A percentile compares a stretch with the other conserved stretches of the same genome.
phyloP scores from a whole-genome alignment of 805 yeast genomes.

The Saccharomycopsis olivae region DNA sequence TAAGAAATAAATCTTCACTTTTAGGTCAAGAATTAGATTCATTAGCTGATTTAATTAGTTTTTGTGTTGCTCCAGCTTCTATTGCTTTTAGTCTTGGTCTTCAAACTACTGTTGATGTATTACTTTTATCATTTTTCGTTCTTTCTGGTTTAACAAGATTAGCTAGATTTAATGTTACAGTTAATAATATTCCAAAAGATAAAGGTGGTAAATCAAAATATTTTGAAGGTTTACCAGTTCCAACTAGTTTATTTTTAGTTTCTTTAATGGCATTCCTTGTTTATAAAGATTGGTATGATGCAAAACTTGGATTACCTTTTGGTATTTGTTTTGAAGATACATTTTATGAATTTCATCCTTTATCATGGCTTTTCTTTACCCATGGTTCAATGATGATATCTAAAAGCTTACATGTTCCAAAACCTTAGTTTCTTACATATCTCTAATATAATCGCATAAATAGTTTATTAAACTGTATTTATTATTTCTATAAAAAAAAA shows the following conservation, averaged over 20 bases:
- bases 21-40: constrained; percentile 98
- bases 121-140: constrained; percentile 72
- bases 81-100: constrained; percentile 89
- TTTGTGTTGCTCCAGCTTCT: constrained; percentile 92
- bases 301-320: constrained; percentile 39
- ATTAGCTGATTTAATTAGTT: constrained; percentile 86
- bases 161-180: constrained; percentile 93
- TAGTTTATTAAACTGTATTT: too few relatives aligned
- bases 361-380: constrained; percentile 48
- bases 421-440: constrained; percentile 34
- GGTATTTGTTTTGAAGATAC: constrained; percentile 50
- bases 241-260: constrained; percentile 73
- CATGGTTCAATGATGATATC: constrained; percentile 91
- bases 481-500: too few relatives aligned
- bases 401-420: constrained; percentile 84
- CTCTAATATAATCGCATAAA: too few relatives aligned
- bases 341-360: constrained; percentile 64
- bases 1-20: constrained; percentile 81
- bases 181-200: constrained; percentile 87
- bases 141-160: constrained; percentile 88
- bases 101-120: constrained; percentile 71
- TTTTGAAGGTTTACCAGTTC: constrained; percentile 96
- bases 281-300: constrained; percentile 30
- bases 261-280: constrained; percentile 61
- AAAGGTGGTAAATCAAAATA: constrained; percentile 74